Percentiles rank a stretch among this genome's conserved stretches.
Conservation (phyloP, 2,329 filamentous ascomycete genomes). For the Dactylonectria macrodidyma region DNA sequence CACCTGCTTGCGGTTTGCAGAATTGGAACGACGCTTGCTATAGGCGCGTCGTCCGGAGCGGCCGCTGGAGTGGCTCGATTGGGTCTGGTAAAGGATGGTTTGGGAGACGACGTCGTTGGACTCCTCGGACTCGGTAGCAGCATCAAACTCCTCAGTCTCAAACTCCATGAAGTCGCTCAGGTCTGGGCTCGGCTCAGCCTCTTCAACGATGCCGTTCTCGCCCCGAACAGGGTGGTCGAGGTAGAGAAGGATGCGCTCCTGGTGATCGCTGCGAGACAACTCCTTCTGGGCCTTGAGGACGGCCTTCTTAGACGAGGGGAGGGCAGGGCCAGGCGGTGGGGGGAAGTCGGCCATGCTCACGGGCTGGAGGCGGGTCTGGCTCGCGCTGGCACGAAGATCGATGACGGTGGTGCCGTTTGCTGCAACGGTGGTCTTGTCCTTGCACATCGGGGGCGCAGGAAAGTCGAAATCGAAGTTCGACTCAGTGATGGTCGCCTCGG, state of each 20-base stretch:
- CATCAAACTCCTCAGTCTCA: slow-evolving; percentile 41
- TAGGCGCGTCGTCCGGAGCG: slow-evolving; percentile 26
- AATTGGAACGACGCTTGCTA: slow-evolving; percentile 29
- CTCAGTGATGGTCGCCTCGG: slow-evolving; percentile 51
- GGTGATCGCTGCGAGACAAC: slow-evolving; percentile 33
- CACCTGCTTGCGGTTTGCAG: slow-evolving; percentile 27
- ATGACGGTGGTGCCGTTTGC: slow-evolving; percentile 45
- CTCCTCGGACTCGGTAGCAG: slow-evolving; percentile 29
- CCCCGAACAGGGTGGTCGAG: slow-evolving; percentile 47
- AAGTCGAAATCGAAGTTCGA: slow-evolving; percentile 53
- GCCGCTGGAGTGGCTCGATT: slow-evolving; percentile 31
- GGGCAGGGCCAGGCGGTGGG: slow-evolving; percentile 13
- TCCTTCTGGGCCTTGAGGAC: slow-evolving; percentile 28
- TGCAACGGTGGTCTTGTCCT: slow-evolving; percentile 43
- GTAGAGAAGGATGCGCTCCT: slow-evolving; percentile 48
- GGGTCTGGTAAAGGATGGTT: slow-evolving; percentile 34
- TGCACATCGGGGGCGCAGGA: slow-evolving; percentile 52
- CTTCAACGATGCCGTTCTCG: slow-evolving; percentile 41
- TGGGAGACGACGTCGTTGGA: slow-evolving; percentile 36
- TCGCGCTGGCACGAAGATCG: slow-evolving; percentile 37
- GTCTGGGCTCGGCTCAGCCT: slow-evolving; percentile 55
- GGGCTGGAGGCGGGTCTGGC: slow-evolving; percentile 21
- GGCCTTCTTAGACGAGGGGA: slow-evolving; percentile 31
- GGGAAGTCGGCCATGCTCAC: neutral
- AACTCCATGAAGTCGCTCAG: slow-evolving; percentile 58